Base-by-base conservation (phyloP, 2,329 filamentous ascomycete species). In the Colletotrichum salicis region DNA sequence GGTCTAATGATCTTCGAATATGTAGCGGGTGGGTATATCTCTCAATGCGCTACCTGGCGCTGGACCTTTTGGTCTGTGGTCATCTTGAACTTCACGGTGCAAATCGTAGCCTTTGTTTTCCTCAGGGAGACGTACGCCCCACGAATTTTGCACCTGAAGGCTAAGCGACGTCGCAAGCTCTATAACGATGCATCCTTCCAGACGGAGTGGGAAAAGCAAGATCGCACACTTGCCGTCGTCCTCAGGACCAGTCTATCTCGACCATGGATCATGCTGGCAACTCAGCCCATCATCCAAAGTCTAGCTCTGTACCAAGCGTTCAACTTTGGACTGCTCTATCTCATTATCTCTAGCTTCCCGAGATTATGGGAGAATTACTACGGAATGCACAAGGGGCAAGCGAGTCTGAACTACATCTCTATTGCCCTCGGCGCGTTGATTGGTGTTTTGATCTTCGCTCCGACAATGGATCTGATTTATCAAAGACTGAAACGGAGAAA, bases 361-460 rank as follows among this genome's bases (percentile, higher is more conserved):
- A 76, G 79, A 0, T 82, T 93, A 1, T 93, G 89, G 89, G 83
- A 79, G 2, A 74, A 77, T 0, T 79, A 83, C 15, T 94, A 93
- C 75, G 76, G 84, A 64, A 84, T 91, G 75, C 85, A 85, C 0
- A 82, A 86, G 11, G 87, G 88, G 64, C 88, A 89, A 33, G 89
- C 87, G n/a, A 89, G 89, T 0, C 78, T 93, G 0, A 90, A 92
- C 78, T 92, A 91, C 79, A 85, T 92, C 52, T 88, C 90, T 11
- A 85, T 90, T 24, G 89, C 88, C 0, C 52, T 92, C 0, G 92
- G 92, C 1, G 92, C 92, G 79, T 84, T 91, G 67, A 78, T 87
- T 0, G 90, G 86, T 8, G 83, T 85, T 0, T 86, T 89, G 70
- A 74, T 88, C 1, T 82, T 82, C 10, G 85, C 83, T 0, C 78